Evolutionary conservation across 306 rosid genomes (phyloP).

Genomic region (Delonix regia): DNA sequence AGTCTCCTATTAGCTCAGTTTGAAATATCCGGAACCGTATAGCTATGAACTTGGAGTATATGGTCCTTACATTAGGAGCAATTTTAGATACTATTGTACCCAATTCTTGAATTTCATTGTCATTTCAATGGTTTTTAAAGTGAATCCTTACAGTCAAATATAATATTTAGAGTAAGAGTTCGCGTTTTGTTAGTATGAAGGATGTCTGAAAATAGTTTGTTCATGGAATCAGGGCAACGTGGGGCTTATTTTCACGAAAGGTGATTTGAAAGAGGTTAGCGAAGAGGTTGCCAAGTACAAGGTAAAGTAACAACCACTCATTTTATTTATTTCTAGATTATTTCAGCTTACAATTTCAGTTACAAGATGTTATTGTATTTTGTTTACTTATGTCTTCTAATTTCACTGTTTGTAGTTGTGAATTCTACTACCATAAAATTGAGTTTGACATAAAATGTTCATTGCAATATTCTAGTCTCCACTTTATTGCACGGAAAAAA

Average conservation of each 20-base stretch:
- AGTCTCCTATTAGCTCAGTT: background rate
- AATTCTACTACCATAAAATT: background rate
- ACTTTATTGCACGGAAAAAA: background rate
- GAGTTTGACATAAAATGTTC: background rate
- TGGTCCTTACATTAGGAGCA: background rate
- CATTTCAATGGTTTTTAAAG: no score
- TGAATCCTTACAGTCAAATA: no score
- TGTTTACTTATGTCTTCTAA: background rate
- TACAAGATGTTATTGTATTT: background rate
- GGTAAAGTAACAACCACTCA: conserved; percentile 24
- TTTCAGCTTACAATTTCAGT: background rate
- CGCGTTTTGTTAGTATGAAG: background rate
- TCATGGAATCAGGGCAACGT: conserved; percentile 54
- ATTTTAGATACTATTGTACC: no score
- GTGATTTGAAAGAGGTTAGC: conserved; percentile 46
- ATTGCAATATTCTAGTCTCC: background rate
- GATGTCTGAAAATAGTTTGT: background rate
- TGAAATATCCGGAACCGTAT: background rate
- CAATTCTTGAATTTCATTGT: background rate
- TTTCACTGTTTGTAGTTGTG: background rate
- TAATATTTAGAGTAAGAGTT: background rate
- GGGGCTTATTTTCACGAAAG: conserved; percentile 68
- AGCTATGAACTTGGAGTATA: background rate
- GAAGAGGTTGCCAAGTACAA: conserved; percentile 70
- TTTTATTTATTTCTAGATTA: background rate